These are phyloP conservation scores for Rubia yunnanensis DNA, from an alignment of 257 asterid species.

Conservation along the genomic window DNA sequence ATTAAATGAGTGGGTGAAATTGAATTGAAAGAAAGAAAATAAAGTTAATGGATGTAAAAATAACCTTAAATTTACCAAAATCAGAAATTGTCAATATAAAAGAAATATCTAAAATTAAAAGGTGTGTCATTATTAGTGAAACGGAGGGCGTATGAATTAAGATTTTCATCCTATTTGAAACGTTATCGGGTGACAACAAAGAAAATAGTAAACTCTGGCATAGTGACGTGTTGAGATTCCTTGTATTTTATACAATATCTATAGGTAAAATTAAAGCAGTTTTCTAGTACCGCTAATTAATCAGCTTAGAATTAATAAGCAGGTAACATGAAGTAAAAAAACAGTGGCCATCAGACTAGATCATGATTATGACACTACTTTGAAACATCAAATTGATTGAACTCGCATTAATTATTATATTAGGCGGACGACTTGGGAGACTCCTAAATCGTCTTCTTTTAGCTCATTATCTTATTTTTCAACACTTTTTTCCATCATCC, in stretches of 20 bases:
- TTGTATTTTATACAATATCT: background rate
- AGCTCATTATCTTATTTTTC: too few species aligned
- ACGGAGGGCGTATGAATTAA: too few species aligned
- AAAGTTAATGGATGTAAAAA: too few species aligned
- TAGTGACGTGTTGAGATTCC: background rate
- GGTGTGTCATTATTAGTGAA: too few species aligned
- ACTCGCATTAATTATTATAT: background rate
- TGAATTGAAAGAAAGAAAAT: too few species aligned
- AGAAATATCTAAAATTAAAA: too few species aligned
- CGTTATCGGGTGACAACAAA: background rate
- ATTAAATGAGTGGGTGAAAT: too few species aligned
- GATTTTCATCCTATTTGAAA: background rate
- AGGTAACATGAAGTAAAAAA: background rate
- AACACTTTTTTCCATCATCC: too few species aligned
- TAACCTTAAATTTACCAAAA: too few species aligned
- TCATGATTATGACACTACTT: slow-evolving; percentile 10
- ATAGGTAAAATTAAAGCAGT: background rate
- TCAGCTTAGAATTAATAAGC: background rate
- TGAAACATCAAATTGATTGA: background rate
- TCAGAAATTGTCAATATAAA: too few species aligned
- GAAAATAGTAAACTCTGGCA: slow-evolving; percentile 14
- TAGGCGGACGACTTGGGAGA: slow-evolving; percentile 9
- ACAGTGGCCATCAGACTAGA: slow-evolving; percentile 1
- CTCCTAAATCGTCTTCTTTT: too few species aligned
- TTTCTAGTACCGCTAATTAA: background rate